Base-by-base conservation (phyloP, 139 green algal species). In the Chlamydomonas schloesseri region DNA sequence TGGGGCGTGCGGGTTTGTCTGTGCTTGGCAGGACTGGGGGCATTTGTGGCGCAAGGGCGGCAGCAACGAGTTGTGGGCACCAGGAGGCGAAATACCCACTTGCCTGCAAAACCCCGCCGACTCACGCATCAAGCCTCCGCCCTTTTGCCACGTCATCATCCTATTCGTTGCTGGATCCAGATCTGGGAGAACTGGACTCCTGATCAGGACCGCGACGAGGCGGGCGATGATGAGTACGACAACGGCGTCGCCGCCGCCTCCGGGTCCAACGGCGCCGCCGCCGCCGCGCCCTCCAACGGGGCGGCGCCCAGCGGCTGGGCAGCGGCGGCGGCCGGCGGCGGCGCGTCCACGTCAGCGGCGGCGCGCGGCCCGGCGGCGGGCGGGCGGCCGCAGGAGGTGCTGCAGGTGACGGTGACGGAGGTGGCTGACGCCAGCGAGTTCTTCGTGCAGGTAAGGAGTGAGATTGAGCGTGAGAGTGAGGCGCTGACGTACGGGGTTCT, bases 341-440 rank as follows among this genome's bases (percentile, higher is more conserved):
- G 82, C 29, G 82, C 78, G 31, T 83, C 76, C 37, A 68, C 58
- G 17, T 58, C 83, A 36, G 71, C 71, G 60, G 57, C 70, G 74
- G 71, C 60, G 9, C 85, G 83, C 64, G n/a, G 57, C 14, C 77
- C 79, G 53, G 89, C 86, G 53, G 84, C 87, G 14, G 14, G 29
- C 33, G 34, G 57, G 24, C 53, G 50, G 6, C 26, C 18, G 23
- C 65, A 62, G 34, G 68, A 87, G 68, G 73, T 87, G n/a, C 36
- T 92, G 58, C 47, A 42, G 14, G 94, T 99, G 55, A 89, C 94
- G 24, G 95, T 99, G 46, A 98, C 96, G 21, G 96, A 99, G 34
- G 92, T 99, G 60, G 74, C 90, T 42, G 92, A 93, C 71, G 94
- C 90, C 18, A 92, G 79, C 47, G 75, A 89, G 50, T 97, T 99